phyloP scores from a whole-genome alignment of 257 asterid species.

The Gentiana straminea region DNA sequence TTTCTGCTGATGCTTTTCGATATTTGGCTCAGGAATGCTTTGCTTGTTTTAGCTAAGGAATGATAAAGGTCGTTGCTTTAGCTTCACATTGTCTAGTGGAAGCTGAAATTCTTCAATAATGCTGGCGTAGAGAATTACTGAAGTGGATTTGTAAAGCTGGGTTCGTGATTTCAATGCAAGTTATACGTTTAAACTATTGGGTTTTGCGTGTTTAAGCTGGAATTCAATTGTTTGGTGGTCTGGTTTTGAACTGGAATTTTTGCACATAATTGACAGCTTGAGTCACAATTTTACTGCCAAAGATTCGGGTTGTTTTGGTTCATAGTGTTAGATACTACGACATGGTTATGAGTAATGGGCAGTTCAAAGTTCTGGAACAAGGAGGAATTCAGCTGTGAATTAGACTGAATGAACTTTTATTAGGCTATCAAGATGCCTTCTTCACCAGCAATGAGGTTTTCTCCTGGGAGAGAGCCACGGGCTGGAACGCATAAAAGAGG shows the following conservation, averaged over 20 bases:
- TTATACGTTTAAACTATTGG: conserved; percentile 1
- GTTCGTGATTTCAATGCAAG: neutral
- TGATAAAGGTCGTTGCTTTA: neutral
- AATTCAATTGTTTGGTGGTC: conserved; percentile 2
- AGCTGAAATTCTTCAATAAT: neutral
- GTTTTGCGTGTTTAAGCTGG: neutral
- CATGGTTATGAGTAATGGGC: conserved; percentile 18
- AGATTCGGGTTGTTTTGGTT: neutral
- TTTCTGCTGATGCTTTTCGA: conserved; percentile 9
- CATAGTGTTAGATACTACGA: neutral
- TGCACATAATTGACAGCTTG: neutral
- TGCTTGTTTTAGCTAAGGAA: neutral
- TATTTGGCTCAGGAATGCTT: neutral
- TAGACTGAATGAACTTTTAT: conserved; percentile 10
- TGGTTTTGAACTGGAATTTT: conserved; percentile 2
- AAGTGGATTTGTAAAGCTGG: neutral
- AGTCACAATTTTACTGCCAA: neutral
- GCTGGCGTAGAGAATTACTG: neutral
- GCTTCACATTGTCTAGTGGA: neutral
- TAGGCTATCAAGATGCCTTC: conserved; percentile 53
- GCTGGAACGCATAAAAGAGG: conserved; percentile 76
- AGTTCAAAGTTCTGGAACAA: conserved; percentile 10
- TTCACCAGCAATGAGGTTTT: conserved; percentile 70
- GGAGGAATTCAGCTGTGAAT: conserved; percentile 22
- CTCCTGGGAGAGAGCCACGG: conserved; percentile 70